Evolutionary conservation across 306 rosid genomes (phyloP).

Genomic region (Prunus salicina): DNA sequence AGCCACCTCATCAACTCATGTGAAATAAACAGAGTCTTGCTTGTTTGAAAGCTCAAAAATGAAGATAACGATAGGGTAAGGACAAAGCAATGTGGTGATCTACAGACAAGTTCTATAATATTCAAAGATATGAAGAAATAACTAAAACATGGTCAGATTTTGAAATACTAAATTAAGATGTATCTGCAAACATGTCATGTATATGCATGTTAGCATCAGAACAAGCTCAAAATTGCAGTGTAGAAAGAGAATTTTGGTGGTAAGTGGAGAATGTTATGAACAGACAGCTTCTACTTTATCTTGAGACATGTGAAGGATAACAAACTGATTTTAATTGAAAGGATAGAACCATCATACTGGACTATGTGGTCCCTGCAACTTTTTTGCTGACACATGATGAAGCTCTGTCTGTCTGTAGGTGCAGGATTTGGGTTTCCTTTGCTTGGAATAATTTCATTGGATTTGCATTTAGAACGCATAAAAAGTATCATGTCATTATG

Average conservation of each 20-base stretch:
- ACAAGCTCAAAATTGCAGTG: neutral
- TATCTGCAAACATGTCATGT: neutral
- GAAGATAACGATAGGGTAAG: constrained; percentile 4
- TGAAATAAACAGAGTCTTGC: constrained; percentile 7
- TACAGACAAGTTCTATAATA: neutral
- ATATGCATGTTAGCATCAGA: neutral
- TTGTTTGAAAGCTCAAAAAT: constrained; percentile 16
- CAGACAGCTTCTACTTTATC: neutral
- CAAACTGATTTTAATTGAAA: neutral
- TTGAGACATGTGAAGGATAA: constrained; percentile 1
- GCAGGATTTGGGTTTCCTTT: too few species aligned
- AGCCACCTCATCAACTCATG: constrained; percentile 8
- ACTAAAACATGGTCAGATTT: neutral
- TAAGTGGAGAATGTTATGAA: neutral
- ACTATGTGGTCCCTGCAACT: constrained; percentile 17
- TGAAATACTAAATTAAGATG: constrained; percentile 3
- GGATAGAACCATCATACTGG: neutral
- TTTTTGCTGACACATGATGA: neutral
- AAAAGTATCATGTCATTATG: neutral
- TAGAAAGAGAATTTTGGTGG: neutral
- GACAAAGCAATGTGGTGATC: constrained; percentile 25
- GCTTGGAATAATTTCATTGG: neutral
- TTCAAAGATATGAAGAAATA: neutral
- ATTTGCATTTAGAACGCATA: neutral
- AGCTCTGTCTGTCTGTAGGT: neutral